Base-by-base conservation (phyloP, 495 filamentous ascomycete species). In the Oidiodendron maius region DNA sequence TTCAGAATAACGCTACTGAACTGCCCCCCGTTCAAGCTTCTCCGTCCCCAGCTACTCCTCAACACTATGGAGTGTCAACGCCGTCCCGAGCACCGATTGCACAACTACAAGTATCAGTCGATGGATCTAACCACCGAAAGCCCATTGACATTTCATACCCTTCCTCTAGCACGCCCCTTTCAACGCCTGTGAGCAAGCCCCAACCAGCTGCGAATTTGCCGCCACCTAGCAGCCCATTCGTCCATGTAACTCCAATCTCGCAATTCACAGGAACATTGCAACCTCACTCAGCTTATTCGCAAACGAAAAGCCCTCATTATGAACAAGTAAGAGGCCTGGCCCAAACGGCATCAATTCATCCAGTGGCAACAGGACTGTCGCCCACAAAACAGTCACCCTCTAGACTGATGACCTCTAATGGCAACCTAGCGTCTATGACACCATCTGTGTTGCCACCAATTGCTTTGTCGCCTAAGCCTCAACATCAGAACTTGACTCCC, bases 301-400 rank as follows among this genome's bases (percentile, higher is more conserved):
- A 21, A 26, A 8, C 1, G 20, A 35, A 42, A 3, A n/a, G 30
- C 3, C 16, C 43, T 38, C 25, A 35, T 25, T 17, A 18, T 34
- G 3, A 21, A 15, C 45, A 53, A 36, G 30, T n/a, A 8, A 22
- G 12, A 35, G 49, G 50, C 40, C 20, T 20, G 8, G 25, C 26
- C 30, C 55, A 58, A 20, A 18, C 44, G 16, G 48, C 50, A 1
- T 74, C 50, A 60, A 78, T 72, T 55, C 75, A 76, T 44, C 71
- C 84, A 35, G 54, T 70, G 18, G 65, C 71, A 32, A 82, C 79
- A 3, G 87, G 86, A 4, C 64, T 89, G 28, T 91, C 87, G 15
- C 88, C 88, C 3, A 83, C 76, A 34, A 94, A 94, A 60, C 82
- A 89, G 32, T 77, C 76, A 12, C 71, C 75, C 17, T 64, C 71